These are phyloP conservation scores for Blastobotrys attinorum DNA, from an alignment of 805 yeast genomes.

Conservation along the genomic window DNA sequence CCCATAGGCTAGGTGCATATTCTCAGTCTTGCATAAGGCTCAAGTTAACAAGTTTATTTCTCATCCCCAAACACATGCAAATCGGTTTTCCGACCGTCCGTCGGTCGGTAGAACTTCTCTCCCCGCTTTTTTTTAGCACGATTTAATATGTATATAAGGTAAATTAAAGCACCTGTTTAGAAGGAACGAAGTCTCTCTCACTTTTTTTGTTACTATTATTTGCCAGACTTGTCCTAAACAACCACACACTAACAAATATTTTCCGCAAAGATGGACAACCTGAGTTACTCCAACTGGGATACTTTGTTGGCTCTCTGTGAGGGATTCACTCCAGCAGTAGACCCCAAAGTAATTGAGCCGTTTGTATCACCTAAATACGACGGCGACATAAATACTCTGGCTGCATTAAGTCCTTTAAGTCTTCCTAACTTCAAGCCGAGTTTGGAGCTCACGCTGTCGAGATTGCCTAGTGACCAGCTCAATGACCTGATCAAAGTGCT, in stretches of 20 bases:
- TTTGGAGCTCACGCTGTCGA: not conserved
- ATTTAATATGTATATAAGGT: too few species aligned
- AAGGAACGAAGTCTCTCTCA: too few species aligned
- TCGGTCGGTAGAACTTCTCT: too few species aligned
- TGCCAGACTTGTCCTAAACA: too few species aligned
- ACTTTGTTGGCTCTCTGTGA: conserved; percentile 12
- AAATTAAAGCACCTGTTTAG: too few species aligned
- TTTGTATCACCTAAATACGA: conserved; percentile 5
- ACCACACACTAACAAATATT: too few species aligned
- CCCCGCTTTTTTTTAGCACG: too few species aligned
- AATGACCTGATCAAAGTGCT: conserved; percentile 14
- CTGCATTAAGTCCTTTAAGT: conserved; percentile 8
- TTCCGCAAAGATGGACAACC: conserved; percentile 5
- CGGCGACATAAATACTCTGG: conserved; percentile 9
- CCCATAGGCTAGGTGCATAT: not conserved
- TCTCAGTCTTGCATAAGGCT: too few species aligned
- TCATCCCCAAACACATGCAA: too few species aligned
- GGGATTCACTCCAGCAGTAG: conserved; percentile 14
- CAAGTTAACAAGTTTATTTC: too few species aligned
- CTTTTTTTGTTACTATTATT: too few species aligned
- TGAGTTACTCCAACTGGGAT: not conserved
- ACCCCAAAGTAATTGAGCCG: conserved; percentile 7
- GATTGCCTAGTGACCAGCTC: not conserved
- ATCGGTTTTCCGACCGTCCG: too few species aligned
- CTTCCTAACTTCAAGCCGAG: conserved; percentile 5